phyloP scores from a whole-genome alignment of 306 rosid species.

The Vigna nakashimae region DNA sequence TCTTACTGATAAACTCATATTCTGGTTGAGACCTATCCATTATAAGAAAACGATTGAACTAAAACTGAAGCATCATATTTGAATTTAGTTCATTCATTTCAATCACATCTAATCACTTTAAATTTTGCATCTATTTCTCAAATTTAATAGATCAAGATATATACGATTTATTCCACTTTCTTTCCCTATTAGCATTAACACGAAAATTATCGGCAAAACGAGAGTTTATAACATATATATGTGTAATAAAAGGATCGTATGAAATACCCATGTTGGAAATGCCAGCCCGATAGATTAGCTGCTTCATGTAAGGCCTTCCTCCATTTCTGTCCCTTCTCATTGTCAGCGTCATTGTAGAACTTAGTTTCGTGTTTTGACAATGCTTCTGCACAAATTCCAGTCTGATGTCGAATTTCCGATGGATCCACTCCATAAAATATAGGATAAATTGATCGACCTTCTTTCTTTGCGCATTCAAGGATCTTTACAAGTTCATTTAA shows the following conservation, averaged over 20 bases:
- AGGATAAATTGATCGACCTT: not conserved
- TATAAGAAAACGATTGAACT: not conserved
- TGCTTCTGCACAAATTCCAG: not conserved
- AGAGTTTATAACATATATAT: too few relatives aligned
- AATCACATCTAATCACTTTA: too few relatives aligned
- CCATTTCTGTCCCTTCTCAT: not conserved
- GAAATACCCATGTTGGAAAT: not conserved
- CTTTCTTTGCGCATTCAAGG: not conserved
- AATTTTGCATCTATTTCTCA: too few relatives aligned
- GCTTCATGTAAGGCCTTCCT: not conserved
- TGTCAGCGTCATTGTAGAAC: not conserved
- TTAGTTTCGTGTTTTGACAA: not conserved
- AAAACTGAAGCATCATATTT: not conserved
- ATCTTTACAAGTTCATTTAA: too few relatives aligned
- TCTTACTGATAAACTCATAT: not conserved
- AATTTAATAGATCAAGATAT: too few relatives aligned
- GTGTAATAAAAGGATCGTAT: too few relatives aligned
- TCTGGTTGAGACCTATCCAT: not conserved
- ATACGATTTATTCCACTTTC: too few relatives aligned
- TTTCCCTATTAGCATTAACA: too few relatives aligned
- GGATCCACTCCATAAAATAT: conserved; percentile 18
- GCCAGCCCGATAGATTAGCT: conserved; percentile 11
- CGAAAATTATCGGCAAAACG: too few relatives aligned
- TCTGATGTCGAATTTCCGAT: not conserved
- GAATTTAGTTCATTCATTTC: too few relatives aligned